These are phyloP conservation scores for Trametes coccinea DNA, from an alignment of 768 basidiomycete genomes.

Conservation along the genomic window DNA sequence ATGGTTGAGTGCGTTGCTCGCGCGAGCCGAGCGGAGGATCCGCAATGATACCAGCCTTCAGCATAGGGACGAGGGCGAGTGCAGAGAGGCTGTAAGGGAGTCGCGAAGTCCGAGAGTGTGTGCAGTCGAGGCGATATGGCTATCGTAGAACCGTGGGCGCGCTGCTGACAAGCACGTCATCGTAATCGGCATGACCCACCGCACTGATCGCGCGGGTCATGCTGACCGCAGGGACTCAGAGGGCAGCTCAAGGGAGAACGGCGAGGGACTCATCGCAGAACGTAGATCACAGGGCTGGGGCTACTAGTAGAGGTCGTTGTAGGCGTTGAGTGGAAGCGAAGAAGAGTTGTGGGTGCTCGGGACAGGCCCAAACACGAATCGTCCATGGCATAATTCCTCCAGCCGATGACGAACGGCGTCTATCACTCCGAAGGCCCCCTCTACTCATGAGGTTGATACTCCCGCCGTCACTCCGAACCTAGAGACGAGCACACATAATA, in stretches of 20 bases:
- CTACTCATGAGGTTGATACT: too few relatives aligned
- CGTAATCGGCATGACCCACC: conserved; percentile 3
- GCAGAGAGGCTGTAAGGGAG: not conserved
- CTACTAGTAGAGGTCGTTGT: not conserved
- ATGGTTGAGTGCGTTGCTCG: not conserved
- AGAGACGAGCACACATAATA: too few relatives aligned
- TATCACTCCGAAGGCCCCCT: not conserved
- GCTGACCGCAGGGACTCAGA: not conserved
- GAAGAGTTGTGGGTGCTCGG: not conserved
- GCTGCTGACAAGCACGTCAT: conserved; percentile 8
- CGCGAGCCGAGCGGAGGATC: not conserved
- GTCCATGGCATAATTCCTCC: not conserved
- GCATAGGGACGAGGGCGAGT: not conserved
- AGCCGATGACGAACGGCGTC: conserved; percentile 8
- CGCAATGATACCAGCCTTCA: conserved; percentile 15
- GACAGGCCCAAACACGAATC: not conserved
- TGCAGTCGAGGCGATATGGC: not conserved
- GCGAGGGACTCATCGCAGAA: not conserved
- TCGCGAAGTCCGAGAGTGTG: not conserved
- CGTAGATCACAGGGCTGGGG: not conserved
- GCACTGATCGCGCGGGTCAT: not conserved
- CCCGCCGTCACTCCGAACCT: too few relatives aligned
- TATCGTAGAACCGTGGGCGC: conserved; percentile 4
- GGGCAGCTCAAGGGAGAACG: not conserved
- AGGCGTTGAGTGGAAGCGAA: not conserved